Base-by-base conservation (phyloP, 257 asterid species). In the Knoxia roxburghii region DNA sequence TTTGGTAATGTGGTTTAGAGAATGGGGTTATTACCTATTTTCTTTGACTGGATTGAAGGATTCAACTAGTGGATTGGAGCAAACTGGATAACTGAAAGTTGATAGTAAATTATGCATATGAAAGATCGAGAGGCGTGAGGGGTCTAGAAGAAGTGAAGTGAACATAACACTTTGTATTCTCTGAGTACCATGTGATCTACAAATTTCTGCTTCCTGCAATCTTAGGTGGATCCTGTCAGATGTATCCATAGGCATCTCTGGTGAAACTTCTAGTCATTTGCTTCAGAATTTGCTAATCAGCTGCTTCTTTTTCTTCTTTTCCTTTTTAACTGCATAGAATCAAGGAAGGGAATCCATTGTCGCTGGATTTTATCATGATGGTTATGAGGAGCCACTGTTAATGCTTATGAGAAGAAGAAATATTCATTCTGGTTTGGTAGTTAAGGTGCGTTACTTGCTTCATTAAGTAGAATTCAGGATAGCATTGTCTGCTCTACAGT, bases 331-430 rank as follows among this genome's bases (percentile, higher is more conserved):
- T 65, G 41, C 39, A 70, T 61, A 93, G 99, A 95, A 94, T 58
- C 77, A 35, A 26, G 98, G 98, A 49, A 93, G 78, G 81, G 97
- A 93, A 86, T 87, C 96, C 69, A 80, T 93, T 68, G 95, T 93
- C 70, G 83, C 99, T 68, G 97, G 99, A 69, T 93, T 93, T 74
- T 93, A 93, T 83, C 97, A 93, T 46, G 90, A 68, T 77, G 99
- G 99, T 40, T 93, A 88, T 51, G 99, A 90, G 82, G 99, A 93
- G 70, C 88, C 99, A 45, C 82, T 93, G 70, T 73, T 93, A 70
- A 93, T 93, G 99, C 92, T 93, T 72, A 90, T 93, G 99, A 85
- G 99, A 74, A 86, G 99, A 83, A 82, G 99, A 82, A 97, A 95
- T 63, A 82, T 90, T 73, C 96, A 93, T 73, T 86, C 99, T 7